Base-by-base conservation (phyloP, 2,329 filamentous ascomycete genomes). In the Bipolaris victoriae region DNA sequence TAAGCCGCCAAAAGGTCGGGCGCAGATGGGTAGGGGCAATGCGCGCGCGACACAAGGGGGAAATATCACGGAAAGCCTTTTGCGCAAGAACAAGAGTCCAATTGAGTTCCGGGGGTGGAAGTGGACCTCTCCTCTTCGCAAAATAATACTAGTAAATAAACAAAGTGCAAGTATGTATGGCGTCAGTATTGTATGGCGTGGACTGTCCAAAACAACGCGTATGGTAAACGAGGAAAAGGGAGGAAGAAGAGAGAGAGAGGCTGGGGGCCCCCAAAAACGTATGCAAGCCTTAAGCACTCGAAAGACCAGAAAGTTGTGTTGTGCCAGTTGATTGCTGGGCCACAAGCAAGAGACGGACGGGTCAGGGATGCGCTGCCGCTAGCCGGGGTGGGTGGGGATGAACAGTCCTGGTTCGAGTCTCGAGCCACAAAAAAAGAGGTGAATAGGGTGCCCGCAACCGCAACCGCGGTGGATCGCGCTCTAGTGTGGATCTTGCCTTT, bases 251-350 rank as follows among this genome's bases (percentile, higher is more conserved):
- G 22, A 22, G 22, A 50, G n/a, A 50, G 40, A 45, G 24, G 50
- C 45, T 29, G 55, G 45, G 26, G 20, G 20, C 20, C 20, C 7
- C 7, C 45, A 43, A 40, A 52, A 60, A 52, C 18, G 39, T 31
- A 54, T 53, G 40, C 47, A 48, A 48, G 40, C 43, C 39, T 36
- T 35, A 40, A 45, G 46, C 16, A 29, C 20, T 52, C 22, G n/a
- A 47, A 22, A 47, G 52, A 47, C 52, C 53, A 45, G 55, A 64
- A 62, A 62, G 55, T 58, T 60, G 60, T 45, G 47, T 60, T 62
- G 49, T 62, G 55, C 49, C 51, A 60, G 57, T 55, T 55, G 49
- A 57, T 55, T 57, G 53, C 56, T 51, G 50, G 22, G 52, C 60
- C 57, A 61, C 58, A 49, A 49, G 40, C 18, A 31, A 10, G 47